Base-by-base conservation (phyloP, 129 eudicot genomes). In the Artemisia tridentata region DNA sequence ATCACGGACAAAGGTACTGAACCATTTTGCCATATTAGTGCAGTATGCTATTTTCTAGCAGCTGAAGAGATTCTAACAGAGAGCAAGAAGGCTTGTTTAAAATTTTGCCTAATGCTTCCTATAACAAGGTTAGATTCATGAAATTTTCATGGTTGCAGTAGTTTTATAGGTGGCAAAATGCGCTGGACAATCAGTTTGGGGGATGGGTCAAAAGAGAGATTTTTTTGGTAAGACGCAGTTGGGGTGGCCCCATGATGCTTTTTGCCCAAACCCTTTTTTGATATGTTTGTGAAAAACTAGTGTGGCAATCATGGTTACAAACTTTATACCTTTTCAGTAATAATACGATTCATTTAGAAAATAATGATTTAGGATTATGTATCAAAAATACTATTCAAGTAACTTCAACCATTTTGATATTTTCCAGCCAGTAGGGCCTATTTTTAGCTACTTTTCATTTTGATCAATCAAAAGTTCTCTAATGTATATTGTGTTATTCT, bases 31-130 rank as follows among this genome's bases (percentile, higher is more conserved):
- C 99, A 90, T 72, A 73, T 83, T 15, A 80, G 77, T 21, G 99
- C 96, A 17, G 78, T 90, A 58, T 84, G 87, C 78, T 93, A 91
- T 72, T 87, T 93, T 74, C 83, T 84, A 15, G 96, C 91, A 10
- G 92, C 99, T 2, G 91, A 93, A 81, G 89, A 87, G 61, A 79
- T 90, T 31, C 69, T 93, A 57, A 68, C 84, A 9, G 95, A 93
- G 90, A 90, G 99, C 96, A 93, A 90, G 73, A 90, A 86, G 74
- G 88, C 93, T 0, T 93, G 96, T 79, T 84, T 93, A 67, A 82
- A 80, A 69, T 90, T 90, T 63, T 90, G 97, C 80, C 87, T 93
- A 46, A 84, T 91, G 16, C 74, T 46, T 51, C 99, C 97, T n/a
- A 82, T 90, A 16, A 93, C 92, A 67, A 93, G 99, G 98, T 92